Evolutionary conservation across 192 early-diverging fungal species (phyloP).

Genomic region (Entomortierella parvispora): DNA sequence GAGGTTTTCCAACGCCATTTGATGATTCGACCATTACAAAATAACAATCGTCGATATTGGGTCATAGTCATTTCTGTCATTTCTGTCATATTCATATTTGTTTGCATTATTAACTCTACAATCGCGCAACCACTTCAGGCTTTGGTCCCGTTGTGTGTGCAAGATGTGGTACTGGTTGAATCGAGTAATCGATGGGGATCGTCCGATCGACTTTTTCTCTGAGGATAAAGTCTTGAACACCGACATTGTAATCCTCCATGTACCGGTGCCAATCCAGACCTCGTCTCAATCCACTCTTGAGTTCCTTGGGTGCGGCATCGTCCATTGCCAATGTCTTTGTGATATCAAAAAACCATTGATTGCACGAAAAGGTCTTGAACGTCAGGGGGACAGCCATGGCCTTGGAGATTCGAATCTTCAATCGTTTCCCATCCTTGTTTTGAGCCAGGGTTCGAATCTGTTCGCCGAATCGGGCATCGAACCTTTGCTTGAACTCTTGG

Average conservation of each 20-base stretch:
- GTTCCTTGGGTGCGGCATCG: conserved; percentile 34
- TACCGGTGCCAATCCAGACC: conserved; percentile 45
- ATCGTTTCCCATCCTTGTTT: conserved; percentile 27
- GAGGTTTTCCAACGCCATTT: no score
- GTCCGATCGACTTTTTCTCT: conserved; percentile 40
- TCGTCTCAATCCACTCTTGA: conserved; percentile 31
- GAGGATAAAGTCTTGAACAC: conserved; percentile 36
- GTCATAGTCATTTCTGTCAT: no score
- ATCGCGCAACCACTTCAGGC: no score
- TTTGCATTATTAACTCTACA: no score
- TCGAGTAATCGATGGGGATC: conserved; percentile 11
- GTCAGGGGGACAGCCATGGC: conserved; percentile 42
- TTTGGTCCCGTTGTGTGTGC: no score
- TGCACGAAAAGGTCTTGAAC: conserved; percentile 31
- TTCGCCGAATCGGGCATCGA: conserved; percentile 40
- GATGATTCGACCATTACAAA: no score
- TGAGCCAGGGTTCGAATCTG: conserved; percentile 38
- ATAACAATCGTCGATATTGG: no score
- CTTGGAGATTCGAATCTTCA: conserved; percentile 40
- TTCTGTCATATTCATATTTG: no score
- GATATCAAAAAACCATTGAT: conserved; percentile 48
- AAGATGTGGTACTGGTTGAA: neutral
- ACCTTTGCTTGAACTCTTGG: conserved; percentile 31
- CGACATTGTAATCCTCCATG: conserved; percentile 44
- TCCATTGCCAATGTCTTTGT: conserved; percentile 28